phyloP scores from a whole-genome alignment of 495 filamentous ascomycete genomes.

The Aspergillus saccharolyticus region DNA sequence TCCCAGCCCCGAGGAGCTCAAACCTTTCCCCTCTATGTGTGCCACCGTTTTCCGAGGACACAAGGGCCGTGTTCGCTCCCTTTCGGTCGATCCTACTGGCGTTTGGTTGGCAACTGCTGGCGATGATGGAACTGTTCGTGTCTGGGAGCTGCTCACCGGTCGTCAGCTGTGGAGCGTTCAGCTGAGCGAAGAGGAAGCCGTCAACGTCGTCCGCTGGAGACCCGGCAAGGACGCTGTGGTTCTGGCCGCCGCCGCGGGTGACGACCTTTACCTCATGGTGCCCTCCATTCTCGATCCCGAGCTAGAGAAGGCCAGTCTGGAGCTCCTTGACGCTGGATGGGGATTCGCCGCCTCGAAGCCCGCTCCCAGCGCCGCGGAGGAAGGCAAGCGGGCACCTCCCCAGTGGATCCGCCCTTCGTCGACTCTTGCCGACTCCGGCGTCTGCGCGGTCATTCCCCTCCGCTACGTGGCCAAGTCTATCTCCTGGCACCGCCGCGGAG shows the following conservation, averaged over 20 bases:
- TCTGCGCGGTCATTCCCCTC: slow-evolving; percentile 73
- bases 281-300: slow-evolving; percentile 69
- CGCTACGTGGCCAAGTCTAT: slow-evolving; percentile 82
- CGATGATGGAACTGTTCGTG: slow-evolving; percentile 85
- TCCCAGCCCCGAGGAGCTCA: slow-evolving; percentile 86
- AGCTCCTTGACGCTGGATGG: slow-evolving; percentile 78
- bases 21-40: slow-evolving; percentile 86
- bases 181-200: slow-evolving; percentile 72
- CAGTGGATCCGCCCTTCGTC: slow-evolving; percentile 77
- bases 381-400: slow-evolving; percentile 66
- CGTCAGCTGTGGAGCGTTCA: slow-evolving; percentile 82
- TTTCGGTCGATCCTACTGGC: slow-evolving; percentile 73
- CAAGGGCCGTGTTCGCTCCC: slow-evolving; percentile 77
- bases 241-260: slow-evolving; percentile 75
- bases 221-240: slow-evolving; percentile 76
- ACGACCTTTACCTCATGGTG: slow-evolving; percentile 77
- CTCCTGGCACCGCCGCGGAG: slow-evolving; percentile 88
- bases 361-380: slow-evolving; percentile 50
- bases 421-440: slow-evolving; percentile 68
- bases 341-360: slow-evolving; percentile 75
- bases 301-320: slow-evolving; percentile 65
- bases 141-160: slow-evolving; percentile 87
- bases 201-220: slow-evolving; percentile 86
- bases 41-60: slow-evolving; percentile 83
- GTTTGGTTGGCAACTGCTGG: slow-evolving; percentile 83